These are phyloP conservation scores for Zymoseptoria passerinii DNA, from an alignment of 2,329 filamentous ascomycete species.

Conservation along the genomic window DNA sequence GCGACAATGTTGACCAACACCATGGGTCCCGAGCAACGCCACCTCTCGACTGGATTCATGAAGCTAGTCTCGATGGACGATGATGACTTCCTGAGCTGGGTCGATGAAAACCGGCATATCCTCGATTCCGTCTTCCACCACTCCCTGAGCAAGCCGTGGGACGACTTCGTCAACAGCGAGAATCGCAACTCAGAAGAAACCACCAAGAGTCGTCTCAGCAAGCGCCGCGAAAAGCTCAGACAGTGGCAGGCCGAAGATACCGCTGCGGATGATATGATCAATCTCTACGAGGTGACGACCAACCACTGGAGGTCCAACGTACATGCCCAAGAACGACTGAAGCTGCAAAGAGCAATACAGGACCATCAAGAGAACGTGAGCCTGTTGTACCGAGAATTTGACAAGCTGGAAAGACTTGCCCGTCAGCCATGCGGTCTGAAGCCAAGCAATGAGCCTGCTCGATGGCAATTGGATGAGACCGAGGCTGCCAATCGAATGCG, in stretches of 20 bases:
- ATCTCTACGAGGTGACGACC: slow-evolving; percentile 79
- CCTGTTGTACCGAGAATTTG: slow-evolving; percentile 67
- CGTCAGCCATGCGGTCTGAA: slow-evolving; percentile 75
- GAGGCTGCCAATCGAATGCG: slow-evolving; percentile 95
- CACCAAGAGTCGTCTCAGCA: slow-evolving; percentile 59
- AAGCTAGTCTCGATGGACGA: slow-evolving; percentile 83
- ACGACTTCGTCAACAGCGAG: slow-evolving; percentile 74
- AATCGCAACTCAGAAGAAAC: slow-evolving; percentile 73
- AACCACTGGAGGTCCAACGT: slow-evolving; percentile 94
- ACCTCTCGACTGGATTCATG: slow-evolving; percentile 68
- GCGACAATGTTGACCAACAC: slow-evolving; percentile 64
- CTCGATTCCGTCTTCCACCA: slow-evolving; percentile 78
- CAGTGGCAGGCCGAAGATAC: slow-evolving; percentile 67
- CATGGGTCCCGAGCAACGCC: slow-evolving; percentile 60
- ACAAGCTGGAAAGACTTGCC: slow-evolving; percentile 70
- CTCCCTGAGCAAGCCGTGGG: slow-evolving; percentile 74
- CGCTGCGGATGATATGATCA: slow-evolving; percentile 60
- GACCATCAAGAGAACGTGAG: slow-evolving; percentile 86
- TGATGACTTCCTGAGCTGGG: slow-evolving; percentile 77
- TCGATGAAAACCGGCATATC: slow-evolving; percentile 69
- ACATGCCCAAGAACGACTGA: slow-evolving; percentile 81
- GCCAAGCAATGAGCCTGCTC: slow-evolving; percentile 49
- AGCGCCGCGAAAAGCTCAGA: slow-evolving; percentile 73
- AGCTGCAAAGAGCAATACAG: slow-evolving; percentile 79
- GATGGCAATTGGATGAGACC: slow-evolving; percentile 91